Evolutionary conservation across 2,329 filamentous ascomycete species (phyloP).

Genomic region (Cordyceps militaris): DNA sequence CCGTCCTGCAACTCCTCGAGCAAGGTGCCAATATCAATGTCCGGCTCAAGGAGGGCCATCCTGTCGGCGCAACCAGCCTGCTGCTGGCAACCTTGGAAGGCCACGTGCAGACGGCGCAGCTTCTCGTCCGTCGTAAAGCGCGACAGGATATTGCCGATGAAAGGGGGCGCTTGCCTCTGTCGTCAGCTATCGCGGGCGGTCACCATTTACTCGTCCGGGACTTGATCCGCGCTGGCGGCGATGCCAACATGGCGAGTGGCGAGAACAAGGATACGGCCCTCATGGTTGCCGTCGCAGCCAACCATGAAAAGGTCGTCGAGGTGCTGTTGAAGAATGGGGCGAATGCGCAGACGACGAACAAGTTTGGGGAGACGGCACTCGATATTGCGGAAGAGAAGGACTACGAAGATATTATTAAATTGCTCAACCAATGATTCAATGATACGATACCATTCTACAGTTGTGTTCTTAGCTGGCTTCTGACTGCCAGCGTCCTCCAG

Average conservation of each 20-base stretch:
- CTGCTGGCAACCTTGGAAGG: not conserved
- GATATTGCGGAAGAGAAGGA: conserved; percentile 7
- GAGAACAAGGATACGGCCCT: not conserved
- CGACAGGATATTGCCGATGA: not conserved
- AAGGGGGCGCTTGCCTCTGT: not conserved
- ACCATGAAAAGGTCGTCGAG: conserved; percentile 8
- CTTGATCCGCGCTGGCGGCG: not conserved
- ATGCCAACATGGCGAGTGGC: not conserved
- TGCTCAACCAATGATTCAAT: not conserved
- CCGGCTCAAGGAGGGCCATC: not conserved
- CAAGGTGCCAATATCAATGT: not conserved
- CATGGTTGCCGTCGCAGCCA: not conserved
- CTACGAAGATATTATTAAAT: not conserved
- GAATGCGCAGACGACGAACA: not conserved
- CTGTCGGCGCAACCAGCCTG: not conserved
- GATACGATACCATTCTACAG: not conserved
- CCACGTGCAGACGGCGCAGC: conserved; percentile 7
- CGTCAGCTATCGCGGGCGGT: not conserved
- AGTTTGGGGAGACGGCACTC: conserved; percentile 6
- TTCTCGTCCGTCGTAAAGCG: conserved; percentile 2
- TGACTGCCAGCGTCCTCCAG: too few species aligned
- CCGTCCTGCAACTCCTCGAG: conserved; percentile 1
- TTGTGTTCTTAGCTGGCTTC: not conserved
- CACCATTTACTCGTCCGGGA: conserved; percentile 7
- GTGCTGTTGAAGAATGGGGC: conserved; percentile 4